A percentile compares a stretch with the other conserved stretches of the same genome.
These are phyloP conservation scores for Boechera divaricarpa DNA, from an alignment of 345 rosid species.

Conservation along the genomic window DNA sequence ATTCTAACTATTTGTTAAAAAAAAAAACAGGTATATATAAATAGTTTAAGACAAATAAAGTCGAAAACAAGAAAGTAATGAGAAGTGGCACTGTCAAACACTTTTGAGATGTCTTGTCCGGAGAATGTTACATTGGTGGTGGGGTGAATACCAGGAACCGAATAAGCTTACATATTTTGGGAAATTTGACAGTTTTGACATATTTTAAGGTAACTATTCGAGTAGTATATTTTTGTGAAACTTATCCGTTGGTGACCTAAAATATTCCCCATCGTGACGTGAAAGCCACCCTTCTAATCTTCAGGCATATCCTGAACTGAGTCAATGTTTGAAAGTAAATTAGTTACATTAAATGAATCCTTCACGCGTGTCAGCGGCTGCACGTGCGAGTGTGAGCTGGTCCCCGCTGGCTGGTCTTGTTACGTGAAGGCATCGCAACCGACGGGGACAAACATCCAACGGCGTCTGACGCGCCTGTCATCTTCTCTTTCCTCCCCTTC, in stretches of 20 bases:
- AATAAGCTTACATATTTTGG: constrained; percentile 7
- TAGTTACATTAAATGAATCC: constrained; percentile 33
- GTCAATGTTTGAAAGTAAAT: constrained; percentile 29
- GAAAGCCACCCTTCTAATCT: constrained; percentile 41
- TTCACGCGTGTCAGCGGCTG: constrained; percentile 43
- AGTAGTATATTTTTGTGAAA: background rate
- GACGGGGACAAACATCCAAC: constrained; percentile 57
- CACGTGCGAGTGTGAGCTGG: constrained; percentile 56
- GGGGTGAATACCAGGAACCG: constrained; percentile 25
- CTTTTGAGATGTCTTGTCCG: constrained; percentile 42
- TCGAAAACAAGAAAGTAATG: constrained; percentile 20
- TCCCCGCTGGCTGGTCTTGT: constrained; percentile 46
- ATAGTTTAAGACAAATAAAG: background rate
- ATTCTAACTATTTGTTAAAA: background rate
- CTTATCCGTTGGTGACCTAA: constrained; percentile 25
- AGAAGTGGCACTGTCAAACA: constrained; percentile 48
- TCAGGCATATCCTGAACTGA: constrained; percentile 31
- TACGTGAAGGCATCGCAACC: constrained; percentile 48
- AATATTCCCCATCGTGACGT: constrained; percentile 45
- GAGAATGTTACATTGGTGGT: constrained; percentile 37
- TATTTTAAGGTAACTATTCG: constrained; percentile 30
- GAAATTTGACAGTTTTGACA: constrained; percentile 13
- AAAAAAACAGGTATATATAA: background rate
- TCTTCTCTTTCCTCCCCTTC: constrained; percentile 46
- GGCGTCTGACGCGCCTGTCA: constrained; percentile 52